Base-by-base conservation (phyloP, 163 green algal genomes). In the Scenedesmus sp. region DNA sequence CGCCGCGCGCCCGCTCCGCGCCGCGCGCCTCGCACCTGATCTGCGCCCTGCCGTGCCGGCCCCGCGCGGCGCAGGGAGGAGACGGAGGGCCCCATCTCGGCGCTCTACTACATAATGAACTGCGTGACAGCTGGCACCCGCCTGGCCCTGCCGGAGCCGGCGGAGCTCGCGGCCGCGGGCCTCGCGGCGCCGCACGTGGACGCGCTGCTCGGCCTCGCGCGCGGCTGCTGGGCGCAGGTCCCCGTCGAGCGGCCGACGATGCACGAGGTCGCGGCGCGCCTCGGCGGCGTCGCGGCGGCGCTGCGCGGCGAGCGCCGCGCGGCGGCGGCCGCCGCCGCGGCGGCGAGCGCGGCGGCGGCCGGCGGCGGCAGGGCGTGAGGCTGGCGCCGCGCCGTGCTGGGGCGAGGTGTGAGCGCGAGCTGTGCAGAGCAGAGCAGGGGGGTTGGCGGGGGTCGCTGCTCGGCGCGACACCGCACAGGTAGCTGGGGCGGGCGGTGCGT, bases 171-270 rank as follows among this genome's bases (percentile, higher is more conserved):
- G 10, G 36, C n/a, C 0, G 53, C 66, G 54, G 69, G 69, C 22
- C 31, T 77, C 42, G 20, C 50, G n/a, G 45, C 9, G 39, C 13
- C 42, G 7, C 15, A 29, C 31, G 67, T 51, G 10, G 53, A 48
- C 28, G 29, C 66, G 33, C 69, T 77, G 51, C 57, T 77, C n/a
- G 48, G 47, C 56, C 71, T 91, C 34, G 60, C 78, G 3, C 42
- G 60, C 15, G 39, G 47, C 0, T 91, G 87, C 72, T 91, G 86
- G 86, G 51, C 13, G 18, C 75, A 83, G 34, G 17, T 80, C 5
- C 83, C 84, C n/a, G 29, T 42, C 0, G 18, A 78, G 81, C 75
- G 86, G n/a, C 86, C 86, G 7, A 80, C 63, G 20, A 88, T 89
- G 83, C 36, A 42, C 3, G 56, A 81, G 33, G 73, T 85, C 13